These are phyloP conservation scores for Vicia sativa DNA, from an alignment of 306 rosid genomes.

Conservation along the genomic window DNA sequence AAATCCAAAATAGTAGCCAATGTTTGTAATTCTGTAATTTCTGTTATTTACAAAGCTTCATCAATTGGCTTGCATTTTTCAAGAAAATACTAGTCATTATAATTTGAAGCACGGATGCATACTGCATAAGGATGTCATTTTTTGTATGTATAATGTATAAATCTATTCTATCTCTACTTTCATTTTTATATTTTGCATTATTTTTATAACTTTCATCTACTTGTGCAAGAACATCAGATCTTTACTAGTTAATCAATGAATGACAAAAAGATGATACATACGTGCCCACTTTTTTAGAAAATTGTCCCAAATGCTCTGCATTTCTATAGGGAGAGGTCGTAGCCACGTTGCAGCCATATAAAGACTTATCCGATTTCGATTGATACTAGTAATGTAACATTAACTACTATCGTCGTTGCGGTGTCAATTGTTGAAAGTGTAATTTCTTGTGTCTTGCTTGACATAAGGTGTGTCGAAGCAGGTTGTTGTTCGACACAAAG, in stretches of 20 bases:
- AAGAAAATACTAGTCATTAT: slow-evolving; percentile 16
- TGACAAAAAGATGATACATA: background rate
- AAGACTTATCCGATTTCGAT: too few relatives aligned
- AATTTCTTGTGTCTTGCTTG: too few relatives aligned
- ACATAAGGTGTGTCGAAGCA: too few relatives aligned
- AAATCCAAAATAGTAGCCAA: slow-evolving; percentile 40
- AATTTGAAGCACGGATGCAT: background rate
- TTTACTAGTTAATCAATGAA: background rate
- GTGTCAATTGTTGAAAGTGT: too few relatives aligned
- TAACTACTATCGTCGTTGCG: too few relatives aligned
- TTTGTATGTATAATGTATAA: background rate
- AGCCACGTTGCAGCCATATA: too few relatives aligned
- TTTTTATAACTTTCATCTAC: background rate
- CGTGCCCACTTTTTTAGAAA: too few relatives aligned
- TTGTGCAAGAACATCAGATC: background rate
- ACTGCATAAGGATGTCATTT: too few relatives aligned
- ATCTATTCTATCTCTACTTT: background rate
- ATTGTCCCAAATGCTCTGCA: too few relatives aligned
- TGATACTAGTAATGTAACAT: too few relatives aligned
- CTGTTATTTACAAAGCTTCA: slow-evolving; percentile 35
- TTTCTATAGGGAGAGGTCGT: too few relatives aligned
- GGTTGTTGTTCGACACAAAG: too few relatives aligned
- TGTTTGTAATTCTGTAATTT: slow-evolving; percentile 37
- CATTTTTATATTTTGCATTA: background rate
- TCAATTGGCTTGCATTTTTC: slow-evolving; percentile 29